Conservation (phyloP, 2,329 filamentous ascomycete genomes). For the Daldinia eschscholtzii region DNA sequence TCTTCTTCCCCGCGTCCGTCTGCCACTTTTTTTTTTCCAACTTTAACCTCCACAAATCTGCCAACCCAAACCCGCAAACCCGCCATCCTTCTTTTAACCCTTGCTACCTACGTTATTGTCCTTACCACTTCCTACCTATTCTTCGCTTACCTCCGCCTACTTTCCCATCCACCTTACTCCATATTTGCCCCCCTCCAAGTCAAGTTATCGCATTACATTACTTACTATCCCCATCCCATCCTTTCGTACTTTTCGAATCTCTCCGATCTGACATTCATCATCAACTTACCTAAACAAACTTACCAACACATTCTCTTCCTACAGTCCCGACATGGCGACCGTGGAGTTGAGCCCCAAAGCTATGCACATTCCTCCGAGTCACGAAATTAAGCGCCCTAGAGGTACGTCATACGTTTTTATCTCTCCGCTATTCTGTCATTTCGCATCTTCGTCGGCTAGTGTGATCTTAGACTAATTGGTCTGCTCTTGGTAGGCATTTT, state of each 20-base stretch:
- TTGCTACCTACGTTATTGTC: background rate
- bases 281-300: constrained; percentile 2
- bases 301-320: constrained; percentile 2
- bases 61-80: constrained; percentile 3
- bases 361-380: constrained; percentile 43
- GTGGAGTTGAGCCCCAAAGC: constrained; percentile 48
- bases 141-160: constrained; percentile 2
- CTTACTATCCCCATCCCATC: background rate
- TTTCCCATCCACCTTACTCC: constrained; percentile 11
- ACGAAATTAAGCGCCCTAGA: constrained; percentile 49
- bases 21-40: constrained; percentile 31
- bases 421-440: constrained; percentile 1
- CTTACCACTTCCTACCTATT: constrained; percentile 13
- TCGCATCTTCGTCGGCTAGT: constrained; percentile 4
- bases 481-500: constrained; percentile 78
- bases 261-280: background rate
- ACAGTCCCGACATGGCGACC: constrained; percentile 47
- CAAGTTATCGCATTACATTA: background rate
- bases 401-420: constrained; percentile 46
- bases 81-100: constrained; percentile 18
- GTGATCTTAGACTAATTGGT: constrained; percentile 25
- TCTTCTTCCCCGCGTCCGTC: constrained; percentile 38
- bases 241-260: background rate
- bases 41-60: constrained; percentile 38
- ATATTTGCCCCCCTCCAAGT: background rate